Evolutionary conservation across 345 rosid species (phyloP).

Genomic region (Gossypium sturtianum): DNA sequence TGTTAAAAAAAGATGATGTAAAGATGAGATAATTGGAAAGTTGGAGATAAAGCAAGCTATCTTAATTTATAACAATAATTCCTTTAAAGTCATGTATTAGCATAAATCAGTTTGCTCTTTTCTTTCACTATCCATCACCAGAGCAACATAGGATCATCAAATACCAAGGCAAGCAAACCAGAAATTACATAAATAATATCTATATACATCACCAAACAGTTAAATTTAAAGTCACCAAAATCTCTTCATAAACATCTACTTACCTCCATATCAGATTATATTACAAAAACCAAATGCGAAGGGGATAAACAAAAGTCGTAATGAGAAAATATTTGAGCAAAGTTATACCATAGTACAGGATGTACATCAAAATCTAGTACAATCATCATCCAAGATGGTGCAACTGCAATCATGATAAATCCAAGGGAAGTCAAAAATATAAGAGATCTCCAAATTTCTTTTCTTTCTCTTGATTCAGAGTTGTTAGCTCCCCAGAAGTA

Average conservation of each 20-base stretch:
- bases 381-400: constrained; percentile 85
- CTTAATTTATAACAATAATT: not conserved
- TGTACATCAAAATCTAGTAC: constrained; percentile 70
- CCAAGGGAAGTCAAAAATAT: constrained; percentile 56
- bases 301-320: not conserved
- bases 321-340: not conserved
- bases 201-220: not conserved
- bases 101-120: not conserved
- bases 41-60: not conserved
- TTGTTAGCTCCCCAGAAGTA: constrained; percentile 14
- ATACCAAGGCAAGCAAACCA: no score
- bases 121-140: no score
- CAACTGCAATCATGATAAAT: constrained; percentile 32
- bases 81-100: not conserved
- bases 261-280: not conserved
- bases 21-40: constrained; percentile 18
- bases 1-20: constrained; percentile 25
- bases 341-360: constrained; percentile 69
- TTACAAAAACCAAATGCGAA: not conserved
- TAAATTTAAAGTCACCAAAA: not conserved
- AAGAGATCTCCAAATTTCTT: constrained; percentile 40
- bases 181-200: no score
- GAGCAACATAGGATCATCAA: no score
- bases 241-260: not conserved
- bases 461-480: constrained; percentile 28